These are phyloP conservation scores for Schrenkiella parvula DNA, from an alignment of 345 rosid species.

Conservation along the genomic window DNA sequence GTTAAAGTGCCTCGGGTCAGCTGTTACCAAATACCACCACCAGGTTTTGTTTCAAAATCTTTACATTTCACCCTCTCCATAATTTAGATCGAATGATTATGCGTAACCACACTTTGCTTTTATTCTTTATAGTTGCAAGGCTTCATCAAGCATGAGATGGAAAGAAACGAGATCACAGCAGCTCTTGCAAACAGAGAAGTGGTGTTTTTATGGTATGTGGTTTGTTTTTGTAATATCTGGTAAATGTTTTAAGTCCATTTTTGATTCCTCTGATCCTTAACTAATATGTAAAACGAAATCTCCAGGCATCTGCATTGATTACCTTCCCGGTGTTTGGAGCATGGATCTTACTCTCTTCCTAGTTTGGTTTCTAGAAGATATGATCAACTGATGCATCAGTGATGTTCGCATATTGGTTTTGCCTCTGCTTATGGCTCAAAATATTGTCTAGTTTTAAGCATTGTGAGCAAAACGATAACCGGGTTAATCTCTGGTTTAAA, in stretches of 20 bases:
- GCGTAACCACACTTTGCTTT: neutral
- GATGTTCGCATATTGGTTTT: neutral
- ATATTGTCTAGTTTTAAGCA: neutral
- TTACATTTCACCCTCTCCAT: neutral
- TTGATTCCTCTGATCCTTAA: neutral
- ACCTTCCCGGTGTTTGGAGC: slow-evolving; percentile 65
- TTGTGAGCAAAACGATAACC: neutral
- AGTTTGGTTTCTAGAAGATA: slow-evolving; percentile 11
- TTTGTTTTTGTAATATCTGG: neutral
- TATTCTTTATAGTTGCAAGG: slow-evolving; percentile 57
- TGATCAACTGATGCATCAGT: neutral
- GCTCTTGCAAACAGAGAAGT: slow-evolving; percentile 52
- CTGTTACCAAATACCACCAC: slow-evolving; percentile 55
- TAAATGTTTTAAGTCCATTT: neutral
- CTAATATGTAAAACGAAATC: slow-evolving; percentile 9
- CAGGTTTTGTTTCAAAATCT: slow-evolving; percentile 46
- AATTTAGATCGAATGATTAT: neutral
- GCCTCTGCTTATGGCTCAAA: neutral
- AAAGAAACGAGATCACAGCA: slow-evolving; percentile 53
- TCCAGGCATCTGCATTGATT: slow-evolving; percentile 74
- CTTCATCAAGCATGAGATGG: slow-evolving; percentile 55
- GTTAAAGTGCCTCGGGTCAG: slow-evolving; percentile 38
- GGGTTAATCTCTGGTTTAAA: neutral
- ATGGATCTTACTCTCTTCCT: slow-evolving; percentile 47
- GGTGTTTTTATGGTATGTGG: slow-evolving; percentile 62